phyloP scores from a whole-genome alignment of 805 yeast species.

The Kazachstania kunashirensis region DNA sequence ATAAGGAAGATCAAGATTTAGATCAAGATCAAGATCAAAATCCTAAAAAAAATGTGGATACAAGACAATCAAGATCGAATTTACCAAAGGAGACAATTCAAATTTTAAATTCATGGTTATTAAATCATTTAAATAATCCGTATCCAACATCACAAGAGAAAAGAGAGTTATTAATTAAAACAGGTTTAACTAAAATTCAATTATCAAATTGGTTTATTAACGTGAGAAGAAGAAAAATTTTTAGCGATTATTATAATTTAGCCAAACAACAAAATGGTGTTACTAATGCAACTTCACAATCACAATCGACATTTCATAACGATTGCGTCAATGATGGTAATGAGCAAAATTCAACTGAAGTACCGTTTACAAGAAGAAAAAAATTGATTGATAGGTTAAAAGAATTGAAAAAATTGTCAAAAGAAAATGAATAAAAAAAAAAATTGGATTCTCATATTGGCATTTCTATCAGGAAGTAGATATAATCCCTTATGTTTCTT shows the following conservation, averaged over 20 bases:
- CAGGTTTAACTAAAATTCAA: constrained; percentile 75
- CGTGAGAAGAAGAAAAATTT: constrained; percentile 67
- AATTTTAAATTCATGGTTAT: constrained; percentile 62
- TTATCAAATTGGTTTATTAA: constrained; percentile 82
- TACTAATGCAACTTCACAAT: background rate
- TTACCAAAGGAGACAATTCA: constrained; percentile 71
- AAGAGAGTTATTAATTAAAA: constrained; percentile 53
- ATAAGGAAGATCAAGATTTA: too few species aligned
- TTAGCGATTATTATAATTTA: constrained; percentile 25
- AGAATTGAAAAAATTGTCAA: constrained; percentile 22
- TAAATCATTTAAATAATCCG: constrained; percentile 67
- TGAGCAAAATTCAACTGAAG: constrained; percentile 1
- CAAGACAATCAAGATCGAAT: constrained; percentile 42
- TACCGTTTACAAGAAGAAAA: constrained; percentile 17
- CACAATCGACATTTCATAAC: background rate
- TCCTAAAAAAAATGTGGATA: background rate
- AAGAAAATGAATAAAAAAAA: background rate
- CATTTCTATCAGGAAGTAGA: too few species aligned
- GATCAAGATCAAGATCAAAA: too few species aligned
- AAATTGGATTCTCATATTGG: too few species aligned
- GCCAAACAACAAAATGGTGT: constrained; percentile 1
- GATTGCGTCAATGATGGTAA: constrained; percentile 7
- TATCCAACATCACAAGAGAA: constrained; percentile 79
- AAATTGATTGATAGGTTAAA: constrained; percentile 28
- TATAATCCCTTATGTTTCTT: too few species aligned